Conservation (phyloP, 2,329 filamentous ascomycete species). For the Davidsoniella neocaledoniae region DNA sequence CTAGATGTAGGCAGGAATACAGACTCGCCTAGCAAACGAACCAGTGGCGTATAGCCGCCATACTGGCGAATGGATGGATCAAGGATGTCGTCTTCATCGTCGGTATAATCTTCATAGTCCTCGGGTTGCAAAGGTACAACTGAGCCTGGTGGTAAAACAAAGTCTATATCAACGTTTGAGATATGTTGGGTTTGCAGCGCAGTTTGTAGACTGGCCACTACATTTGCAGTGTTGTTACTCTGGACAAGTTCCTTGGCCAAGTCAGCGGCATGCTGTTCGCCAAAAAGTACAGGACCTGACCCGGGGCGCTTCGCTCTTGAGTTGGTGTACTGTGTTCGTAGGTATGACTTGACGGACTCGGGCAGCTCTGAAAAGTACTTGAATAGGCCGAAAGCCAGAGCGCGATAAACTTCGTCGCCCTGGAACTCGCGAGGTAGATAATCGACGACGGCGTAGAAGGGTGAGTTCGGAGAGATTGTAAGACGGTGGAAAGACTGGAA, state of each 20-base stretch:
- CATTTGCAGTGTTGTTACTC: constrained; percentile 58
- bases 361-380: constrained; percentile 90
- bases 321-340: constrained; percentile 38
- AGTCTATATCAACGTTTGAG: constrained; percentile 73
- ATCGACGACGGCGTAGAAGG: constrained; percentile 78
- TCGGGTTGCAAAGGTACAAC: constrained; percentile 48
- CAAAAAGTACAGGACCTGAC: constrained; percentile 56
- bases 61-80: constrained; percentile 53
- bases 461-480: constrained; percentile 81
- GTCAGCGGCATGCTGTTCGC: constrained; percentile 84
- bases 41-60: constrained; percentile 57
- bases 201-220: constrained; percentile 55
- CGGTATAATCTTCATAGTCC: constrained; percentile 40
- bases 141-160: constrained; percentile 64
- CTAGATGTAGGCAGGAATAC: constrained; percentile 77
- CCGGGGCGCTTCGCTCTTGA: constrained; percentile 41
- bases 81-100: constrained; percentile 48
- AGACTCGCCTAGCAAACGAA: constrained; percentile 66
- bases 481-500: constrained; percentile 81
- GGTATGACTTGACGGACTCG: constrained; percentile 52
- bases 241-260: constrained; percentile 70
- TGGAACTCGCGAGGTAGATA: constrained; percentile 85
- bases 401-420: constrained; percentile 83
- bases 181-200: constrained; percentile 69
- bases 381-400: constrained; percentile 76